These are phyloP conservation scores for Salix purpurea DNA, from an alignment of 345 rosid species.

Conservation along the genomic window DNA sequence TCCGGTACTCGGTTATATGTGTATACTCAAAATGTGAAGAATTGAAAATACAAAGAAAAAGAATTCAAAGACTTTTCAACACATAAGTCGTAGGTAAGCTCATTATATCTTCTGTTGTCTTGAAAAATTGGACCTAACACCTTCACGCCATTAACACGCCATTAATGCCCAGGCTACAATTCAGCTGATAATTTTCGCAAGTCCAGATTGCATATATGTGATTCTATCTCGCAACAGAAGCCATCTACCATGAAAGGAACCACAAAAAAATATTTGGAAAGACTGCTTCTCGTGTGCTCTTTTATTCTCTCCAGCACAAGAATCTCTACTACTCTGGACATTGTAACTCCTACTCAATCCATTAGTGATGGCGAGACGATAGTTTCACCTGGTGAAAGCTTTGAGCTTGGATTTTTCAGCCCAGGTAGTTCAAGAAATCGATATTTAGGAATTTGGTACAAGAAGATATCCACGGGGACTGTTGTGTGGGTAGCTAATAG, in stretches of 20 bases:
- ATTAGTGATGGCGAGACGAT: constrained; percentile 1
- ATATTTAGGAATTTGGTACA: constrained; percentile 1
- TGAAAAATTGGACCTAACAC: too few species aligned
- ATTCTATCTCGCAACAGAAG: neutral
- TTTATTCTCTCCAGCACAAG: neutral
- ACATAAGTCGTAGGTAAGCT: too few species aligned
- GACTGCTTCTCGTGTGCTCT: neutral
- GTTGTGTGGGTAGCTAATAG: neutral
- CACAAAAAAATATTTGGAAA: neutral
- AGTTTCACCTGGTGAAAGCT: neutral
- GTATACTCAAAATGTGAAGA: too few species aligned
- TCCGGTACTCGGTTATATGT: too few species aligned
- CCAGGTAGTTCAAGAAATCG: constrained; percentile 2
- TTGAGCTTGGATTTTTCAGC: constrained; percentile 8
- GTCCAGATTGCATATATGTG: too few species aligned
- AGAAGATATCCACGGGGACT: neutral
- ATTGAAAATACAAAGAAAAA: too few species aligned
- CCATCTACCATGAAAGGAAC: neutral
- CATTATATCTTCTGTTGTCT: too few species aligned
- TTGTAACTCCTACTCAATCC: neutral
- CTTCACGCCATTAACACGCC: too few species aligned
- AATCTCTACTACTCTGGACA: neutral
- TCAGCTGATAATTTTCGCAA: too few species aligned
- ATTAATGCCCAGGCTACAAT: too few species aligned
- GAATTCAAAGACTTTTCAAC: too few species aligned